phyloP scores from a whole-genome alignment of 2,329 filamentous ascomycete species.

The Nannizziopsis arthrosporioides region DNA sequence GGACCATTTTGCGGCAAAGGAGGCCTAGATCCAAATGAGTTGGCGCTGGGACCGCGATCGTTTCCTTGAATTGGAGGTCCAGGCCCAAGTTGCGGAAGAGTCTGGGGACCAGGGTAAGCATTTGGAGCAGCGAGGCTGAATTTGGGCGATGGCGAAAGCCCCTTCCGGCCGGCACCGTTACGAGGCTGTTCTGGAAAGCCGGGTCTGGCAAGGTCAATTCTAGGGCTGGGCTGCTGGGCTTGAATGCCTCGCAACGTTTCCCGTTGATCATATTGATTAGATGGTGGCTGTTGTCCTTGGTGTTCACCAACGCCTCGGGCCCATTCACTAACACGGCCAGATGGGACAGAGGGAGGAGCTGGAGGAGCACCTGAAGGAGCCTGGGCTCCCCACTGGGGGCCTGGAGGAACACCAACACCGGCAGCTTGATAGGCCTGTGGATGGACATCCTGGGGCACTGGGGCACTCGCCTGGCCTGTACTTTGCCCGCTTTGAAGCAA shows the following conservation, averaged over 20 bases:
- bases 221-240: conserved; percentile 63
- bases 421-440: conserved; percentile 83
- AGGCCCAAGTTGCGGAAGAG: conserved; percentile 41
- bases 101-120: conserved; percentile 40
- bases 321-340: conserved; percentile 50
- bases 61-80: conserved; percentile 30
- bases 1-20: conserved; percentile 33
- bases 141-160: conserved; percentile 49
- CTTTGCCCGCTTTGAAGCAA: conserved; percentile 71
- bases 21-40: conserved; percentile 28
- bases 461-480: conserved; percentile 62
- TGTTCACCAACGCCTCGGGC: conserved; percentile 60
- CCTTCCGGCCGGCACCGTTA: conserved; percentile 42
- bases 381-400: conserved; percentile 80
- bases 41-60: conserved; percentile 23
- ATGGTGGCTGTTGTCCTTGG: conserved; percentile 51
- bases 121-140: conserved; percentile 43
- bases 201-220: conserved; percentile 56
- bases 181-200: conserved; percentile 53
- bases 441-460: conserved; percentile 76
- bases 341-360: conserved; percentile 52
- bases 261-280: conserved; percentile 60
- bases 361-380: conserved; percentile 38
- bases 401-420: conserved; percentile 69
- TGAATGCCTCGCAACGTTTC: conserved; percentile 60